Base-by-base conservation (phyloP, 2,329 filamentous ascomycete genomes). In the Talaromyces sp. region DNA sequence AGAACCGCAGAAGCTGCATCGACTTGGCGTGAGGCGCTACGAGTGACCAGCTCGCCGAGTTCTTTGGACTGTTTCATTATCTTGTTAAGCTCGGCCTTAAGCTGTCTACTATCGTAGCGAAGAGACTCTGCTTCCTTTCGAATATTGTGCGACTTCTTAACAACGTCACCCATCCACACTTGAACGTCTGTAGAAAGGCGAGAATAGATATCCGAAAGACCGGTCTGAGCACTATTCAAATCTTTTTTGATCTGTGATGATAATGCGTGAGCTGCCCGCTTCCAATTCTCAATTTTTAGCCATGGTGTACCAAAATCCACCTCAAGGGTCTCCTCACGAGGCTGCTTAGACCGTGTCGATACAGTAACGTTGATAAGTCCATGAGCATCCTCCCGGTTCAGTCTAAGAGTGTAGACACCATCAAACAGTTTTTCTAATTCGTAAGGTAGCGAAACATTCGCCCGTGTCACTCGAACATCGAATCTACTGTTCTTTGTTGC, bases 341-440 rank as follows among this genome's bases (percentile, higher is more conserved):
- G 67, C 5, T 72, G 70, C 64, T 71, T 77, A 16, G 76, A 72
- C 59, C 68, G 71, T 55, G 75, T 74, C 39, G 70, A 73, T 54
- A 84, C 77, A 35, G 76, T 80, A 40, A 85, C 75, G 63, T 83
- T 80, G 65, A 85, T 73, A 23, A 72, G 65, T 2, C 82, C 80
- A 60, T 80, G 76, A 9, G 81, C 77, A 67, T 84, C 79, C 63
- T 80, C 78, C 48, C 78, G 75, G 57, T 82, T 78, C 16, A 85
- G 70, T 31, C 79, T 78, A 40, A 85, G 72, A 14, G 80, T 77
- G 66, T 84, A 84, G 7, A 83, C 80, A 8, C 82, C 82, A 37
- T 82, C 80, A 62, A 84, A 81, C 8, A 84, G 75, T 50, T 77
- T 78, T 40, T 80, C 80, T n/a, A 81, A 71, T 63, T 81, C 75